Percentiles rank a stretch among this genome's conserved stretches.
Conservation (phyloP, 2,329 filamentous ascomycete species). For the Laburnicola sp. region DNA sequence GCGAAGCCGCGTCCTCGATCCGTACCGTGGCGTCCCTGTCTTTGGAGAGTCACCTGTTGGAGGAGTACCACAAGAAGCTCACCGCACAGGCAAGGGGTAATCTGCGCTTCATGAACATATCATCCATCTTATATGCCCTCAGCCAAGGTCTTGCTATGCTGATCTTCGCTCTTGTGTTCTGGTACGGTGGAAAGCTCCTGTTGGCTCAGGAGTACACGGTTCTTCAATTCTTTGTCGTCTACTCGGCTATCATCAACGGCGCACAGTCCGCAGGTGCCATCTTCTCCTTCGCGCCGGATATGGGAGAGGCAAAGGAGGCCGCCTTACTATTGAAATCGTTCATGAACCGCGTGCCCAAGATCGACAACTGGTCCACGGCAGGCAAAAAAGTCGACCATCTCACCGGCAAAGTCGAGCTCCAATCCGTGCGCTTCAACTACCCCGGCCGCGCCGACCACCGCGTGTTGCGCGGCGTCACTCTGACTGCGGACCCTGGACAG, state of each 20-base stretch:
- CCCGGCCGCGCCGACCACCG: slow-evolving; percentile 88
- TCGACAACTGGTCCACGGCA: slow-evolving; percentile 55
- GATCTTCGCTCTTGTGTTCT: slow-evolving; percentile 44
- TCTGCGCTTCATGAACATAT: slow-evolving; percentile 73
- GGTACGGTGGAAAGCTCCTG: slow-evolving; percentile 42
- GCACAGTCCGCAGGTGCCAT: slow-evolving; percentile 89
- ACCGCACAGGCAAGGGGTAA: slow-evolving; percentile 69
- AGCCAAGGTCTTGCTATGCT: slow-evolving; percentile 73
- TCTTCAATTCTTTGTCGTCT: slow-evolving; percentile 93
- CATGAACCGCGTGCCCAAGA: slow-evolving; percentile 78
- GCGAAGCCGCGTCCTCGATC: slow-evolving; percentile 91
- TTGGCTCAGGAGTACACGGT: slow-evolving; percentile 59
- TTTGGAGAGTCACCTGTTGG: slow-evolving; percentile 78
- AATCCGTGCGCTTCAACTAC: slow-evolving; percentile 91
- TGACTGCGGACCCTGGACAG: slow-evolving; percentile 73
- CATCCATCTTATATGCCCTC: slow-evolving; percentile 77
- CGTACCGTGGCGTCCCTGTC: slow-evolving; percentile 93
- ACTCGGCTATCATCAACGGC: slow-evolving; percentile 84
- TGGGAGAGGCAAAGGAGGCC: slow-evolving; percentile 91
- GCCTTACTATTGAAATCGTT: slow-evolving; percentile 78
- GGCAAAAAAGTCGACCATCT: slow-evolving; percentile 57
- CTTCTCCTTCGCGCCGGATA: slow-evolving; percentile 93
- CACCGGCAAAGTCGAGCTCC: slow-evolving; percentile 78
- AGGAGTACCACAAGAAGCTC: slow-evolving; percentile 72
- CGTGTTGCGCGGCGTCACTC: slow-evolving; percentile 82